Conservation (phyloP, 495 filamentous ascomycete species). For the Xylaria nigripes region DNA sequence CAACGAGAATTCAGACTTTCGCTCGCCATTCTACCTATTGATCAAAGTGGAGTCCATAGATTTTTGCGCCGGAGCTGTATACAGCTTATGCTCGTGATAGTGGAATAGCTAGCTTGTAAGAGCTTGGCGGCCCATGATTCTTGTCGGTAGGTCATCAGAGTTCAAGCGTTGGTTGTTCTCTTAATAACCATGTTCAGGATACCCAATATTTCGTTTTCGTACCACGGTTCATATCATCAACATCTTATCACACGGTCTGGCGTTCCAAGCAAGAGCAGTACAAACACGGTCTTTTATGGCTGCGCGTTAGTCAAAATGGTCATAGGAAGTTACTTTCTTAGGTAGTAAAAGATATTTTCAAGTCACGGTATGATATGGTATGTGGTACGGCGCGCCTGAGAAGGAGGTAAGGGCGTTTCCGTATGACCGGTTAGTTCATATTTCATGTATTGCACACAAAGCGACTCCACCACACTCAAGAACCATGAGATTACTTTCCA, state of each 20-base stretch:
- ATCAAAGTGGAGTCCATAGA: background rate
- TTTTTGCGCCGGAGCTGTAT: background rate
- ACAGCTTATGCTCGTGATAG: background rate
- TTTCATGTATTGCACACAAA: conserved; percentile 4
- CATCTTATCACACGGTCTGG: background rate
- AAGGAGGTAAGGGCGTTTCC: background rate
- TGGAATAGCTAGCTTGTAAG: background rate
- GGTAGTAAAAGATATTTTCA: background rate
- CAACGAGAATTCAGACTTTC: conserved; percentile 14
- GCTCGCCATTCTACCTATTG: conserved; percentile 4
- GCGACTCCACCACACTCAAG: background rate
- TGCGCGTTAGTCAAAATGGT: background rate
- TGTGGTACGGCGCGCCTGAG: background rate
- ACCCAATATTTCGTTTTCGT: conserved; percentile 4
- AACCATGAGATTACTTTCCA: background rate
- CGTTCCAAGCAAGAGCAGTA: background rate
- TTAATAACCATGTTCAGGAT: background rate
- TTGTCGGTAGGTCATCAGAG: background rate
- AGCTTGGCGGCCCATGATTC: background rate
- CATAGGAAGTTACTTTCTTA: background rate
- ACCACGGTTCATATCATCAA: background rate
- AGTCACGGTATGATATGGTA: background rate
- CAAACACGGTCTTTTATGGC: background rate
- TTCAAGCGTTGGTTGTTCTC: background rate
- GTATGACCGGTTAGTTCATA: background rate